Conservation (phyloP, 192 early-diverging fungal species). For the Phlyctochytrium arcticum region DNA sequence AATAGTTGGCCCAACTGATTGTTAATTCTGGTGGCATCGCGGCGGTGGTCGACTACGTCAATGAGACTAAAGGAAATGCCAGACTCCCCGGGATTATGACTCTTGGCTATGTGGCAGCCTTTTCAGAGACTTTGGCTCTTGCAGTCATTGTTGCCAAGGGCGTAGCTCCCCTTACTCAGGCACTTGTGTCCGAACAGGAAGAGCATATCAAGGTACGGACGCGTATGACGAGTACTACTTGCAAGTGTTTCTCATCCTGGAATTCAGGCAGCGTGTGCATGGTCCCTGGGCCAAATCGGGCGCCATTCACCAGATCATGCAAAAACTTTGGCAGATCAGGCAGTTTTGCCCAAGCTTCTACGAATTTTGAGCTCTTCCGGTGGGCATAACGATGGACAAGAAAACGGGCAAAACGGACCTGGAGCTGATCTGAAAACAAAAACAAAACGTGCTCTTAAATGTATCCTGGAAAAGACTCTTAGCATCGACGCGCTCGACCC, state of each 20-base stretch:
- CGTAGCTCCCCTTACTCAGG: constrained; percentile 43
- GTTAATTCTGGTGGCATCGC: constrained; percentile 58
- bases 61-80: constrained; percentile 44
- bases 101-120: constrained; percentile 56
- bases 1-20: constrained; percentile 52
- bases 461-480: constrained; percentile 51
- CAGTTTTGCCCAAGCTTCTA: constrained; percentile 51
- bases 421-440: constrained; percentile 50
- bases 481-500: constrained; percentile 50
- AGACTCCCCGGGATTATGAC: constrained; percentile 58
- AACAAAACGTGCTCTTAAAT: constrained; percentile 53
- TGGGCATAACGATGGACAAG: background rate
- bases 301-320: constrained; percentile 60
- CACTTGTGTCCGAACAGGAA: constrained; percentile 44
- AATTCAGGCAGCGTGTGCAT: constrained; percentile 47
- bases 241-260: background rate
- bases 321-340: constrained; percentile 51
- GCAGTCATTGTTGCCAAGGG: constrained; percentile 56
- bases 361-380: constrained; percentile 30
- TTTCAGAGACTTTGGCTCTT: constrained; percentile 54
- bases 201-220: constrained; percentile 58
- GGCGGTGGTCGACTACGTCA: constrained; percentile 54
- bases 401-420: constrained; percentile 6
- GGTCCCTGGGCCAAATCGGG: constrained; percentile 57
- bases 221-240: no score